These are phyloP conservation scores for Fraxinus anomala DNA, from an alignment of 257 asterid species.

Conservation along the genomic window DNA sequence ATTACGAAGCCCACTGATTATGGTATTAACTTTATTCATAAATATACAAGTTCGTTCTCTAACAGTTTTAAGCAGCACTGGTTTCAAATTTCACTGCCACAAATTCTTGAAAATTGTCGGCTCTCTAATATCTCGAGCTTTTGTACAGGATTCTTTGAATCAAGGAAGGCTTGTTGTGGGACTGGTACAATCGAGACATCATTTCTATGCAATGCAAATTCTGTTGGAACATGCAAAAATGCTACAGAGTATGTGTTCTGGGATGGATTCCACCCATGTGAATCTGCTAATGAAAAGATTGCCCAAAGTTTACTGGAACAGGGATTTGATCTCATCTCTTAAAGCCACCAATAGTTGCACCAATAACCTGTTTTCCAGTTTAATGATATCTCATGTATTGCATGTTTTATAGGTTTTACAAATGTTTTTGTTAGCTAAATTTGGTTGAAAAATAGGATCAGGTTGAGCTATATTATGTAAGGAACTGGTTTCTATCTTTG, in stretches of 20 bases:
- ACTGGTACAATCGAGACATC: constrained; percentile 70
- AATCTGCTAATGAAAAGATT: constrained; percentile 63
- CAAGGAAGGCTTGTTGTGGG: constrained; percentile 81
- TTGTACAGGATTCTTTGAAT: constrained; percentile 63
- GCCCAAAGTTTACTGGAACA: constrained; percentile 65
- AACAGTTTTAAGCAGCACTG: not conserved
- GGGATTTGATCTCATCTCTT: constrained; percentile 73
- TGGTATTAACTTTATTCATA: constrained; percentile 39
- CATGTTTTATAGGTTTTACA: constrained; percentile 6
- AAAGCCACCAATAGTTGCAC: constrained; percentile 19
- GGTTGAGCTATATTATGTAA: not conserved
- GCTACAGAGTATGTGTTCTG: constrained; percentile 77
- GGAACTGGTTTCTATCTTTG: not conserved
- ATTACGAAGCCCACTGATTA: constrained; percentile 51
- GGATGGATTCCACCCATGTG: constrained; percentile 85
- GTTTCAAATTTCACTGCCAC: not conserved
- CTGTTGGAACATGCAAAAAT: constrained; percentile 75
- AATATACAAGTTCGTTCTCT: not conserved
- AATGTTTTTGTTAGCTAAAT: constrained; percentile 5
- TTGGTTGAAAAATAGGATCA: not conserved
- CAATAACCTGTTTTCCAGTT: constrained; percentile 19
- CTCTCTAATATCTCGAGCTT: not conserved
- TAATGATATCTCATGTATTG: not conserved
- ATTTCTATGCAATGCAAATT: constrained; percentile 58
- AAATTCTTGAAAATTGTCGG: not conserved